Conservation (phyloP, 2,329 filamentous ascomycete species). For the Penicillium frequentans region DNA sequence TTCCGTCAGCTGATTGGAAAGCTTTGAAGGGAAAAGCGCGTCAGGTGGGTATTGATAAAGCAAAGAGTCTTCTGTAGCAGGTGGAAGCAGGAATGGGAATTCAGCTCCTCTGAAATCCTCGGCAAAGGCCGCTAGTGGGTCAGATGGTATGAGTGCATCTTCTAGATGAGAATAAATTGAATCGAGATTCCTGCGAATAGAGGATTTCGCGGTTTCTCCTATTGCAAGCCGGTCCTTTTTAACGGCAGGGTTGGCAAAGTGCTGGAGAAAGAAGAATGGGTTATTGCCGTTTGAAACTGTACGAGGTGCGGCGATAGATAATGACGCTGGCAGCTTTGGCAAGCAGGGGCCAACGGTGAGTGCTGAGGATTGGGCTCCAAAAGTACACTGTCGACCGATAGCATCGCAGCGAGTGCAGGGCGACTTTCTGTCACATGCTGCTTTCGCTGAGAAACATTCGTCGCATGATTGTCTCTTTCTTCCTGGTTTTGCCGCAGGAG, state of each 20-base stretch:
- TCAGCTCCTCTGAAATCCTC: slow-evolving; percentile 10
- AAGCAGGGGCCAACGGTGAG: background rate
- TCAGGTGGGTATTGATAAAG: slow-evolving; percentile 16
- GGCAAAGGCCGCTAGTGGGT: slow-evolving; percentile 16
- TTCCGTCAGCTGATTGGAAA: slow-evolving; percentile 27
- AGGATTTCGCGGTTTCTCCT: slow-evolving; percentile 31
- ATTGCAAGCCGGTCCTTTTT: slow-evolving; percentile 31
- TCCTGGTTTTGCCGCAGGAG: slow-evolving; percentile 28
- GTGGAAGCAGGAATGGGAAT: slow-evolving; percentile 12
- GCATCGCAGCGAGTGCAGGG: slow-evolving; percentile 28
- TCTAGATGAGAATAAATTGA: slow-evolving; percentile 27
- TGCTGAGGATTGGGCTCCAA: slow-evolving; percentile 2
- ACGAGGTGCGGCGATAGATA: background rate
- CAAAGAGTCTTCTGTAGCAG: slow-evolving; percentile 15
- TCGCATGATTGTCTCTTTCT: slow-evolving; percentile 33
- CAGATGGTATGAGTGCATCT: slow-evolving; percentile 24
- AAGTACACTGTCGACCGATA: slow-evolving; percentile 23
- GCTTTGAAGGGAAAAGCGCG: slow-evolving; percentile 18
- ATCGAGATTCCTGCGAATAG: slow-evolving; percentile 27
- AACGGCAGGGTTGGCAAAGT: slow-evolving; percentile 29
- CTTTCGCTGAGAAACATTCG: slow-evolving; percentile 26
- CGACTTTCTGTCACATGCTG: slow-evolving; percentile 24
- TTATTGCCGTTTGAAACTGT: slow-evolving; percentile 27
- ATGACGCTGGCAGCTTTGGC: slow-evolving; percentile 4
- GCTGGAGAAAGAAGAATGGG: slow-evolving; percentile 29